Conservation (phyloP, 2,329 filamentous ascomycete genomes). For the Talaromyces atroroseus region DNA sequence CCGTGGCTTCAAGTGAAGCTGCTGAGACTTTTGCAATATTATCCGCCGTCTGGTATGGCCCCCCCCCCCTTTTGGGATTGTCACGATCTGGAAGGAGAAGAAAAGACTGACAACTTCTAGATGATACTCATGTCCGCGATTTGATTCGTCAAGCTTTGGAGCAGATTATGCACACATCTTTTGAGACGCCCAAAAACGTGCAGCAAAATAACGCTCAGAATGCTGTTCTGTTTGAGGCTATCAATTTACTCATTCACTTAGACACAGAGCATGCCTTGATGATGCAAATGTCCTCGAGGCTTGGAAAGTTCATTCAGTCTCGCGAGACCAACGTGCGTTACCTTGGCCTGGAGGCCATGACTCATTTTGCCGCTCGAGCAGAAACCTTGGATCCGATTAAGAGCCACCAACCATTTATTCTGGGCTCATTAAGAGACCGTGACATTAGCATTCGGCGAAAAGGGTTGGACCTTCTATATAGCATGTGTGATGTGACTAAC, state of each 20-base stretch:
- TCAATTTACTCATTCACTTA: conserved; percentile 95
- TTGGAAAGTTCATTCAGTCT: conserved; percentile 95
- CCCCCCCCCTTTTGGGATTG: background rate
- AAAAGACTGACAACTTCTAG: conserved; percentile 41
- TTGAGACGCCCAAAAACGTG: conserved; percentile 95
- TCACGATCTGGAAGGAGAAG: conserved; percentile 9
- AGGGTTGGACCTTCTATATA: conserved; percentile 92
- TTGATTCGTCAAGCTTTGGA: conserved; percentile 89
- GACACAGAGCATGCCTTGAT: conserved; percentile 92
- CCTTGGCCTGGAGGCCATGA: conserved; percentile 94
- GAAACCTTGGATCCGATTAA: conserved; percentile 97
- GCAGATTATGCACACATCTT: conserved; percentile 81
- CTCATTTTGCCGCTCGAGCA: conserved; percentile 85
- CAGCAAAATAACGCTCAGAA: conserved; percentile 99
- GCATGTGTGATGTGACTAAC: conserved; percentile 98
- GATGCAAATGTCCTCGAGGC: conserved; percentile 85
- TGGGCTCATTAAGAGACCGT: conserved; percentile 86
- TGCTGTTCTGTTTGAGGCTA: conserved; percentile 94
- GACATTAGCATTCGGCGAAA: conserved; percentile 97
- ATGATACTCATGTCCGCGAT: conserved; percentile 85
- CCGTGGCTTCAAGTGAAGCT: conserved; percentile 98
- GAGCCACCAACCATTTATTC: conserved; percentile 92
- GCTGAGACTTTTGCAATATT: conserved; percentile 86
- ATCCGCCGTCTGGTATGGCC: conserved; percentile 75
- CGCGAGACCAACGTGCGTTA: conserved; percentile 97